Evolutionary conservation across 345 rosid species (phyloP).

Genomic region (Eucalyptus guilfoylei): DNA sequence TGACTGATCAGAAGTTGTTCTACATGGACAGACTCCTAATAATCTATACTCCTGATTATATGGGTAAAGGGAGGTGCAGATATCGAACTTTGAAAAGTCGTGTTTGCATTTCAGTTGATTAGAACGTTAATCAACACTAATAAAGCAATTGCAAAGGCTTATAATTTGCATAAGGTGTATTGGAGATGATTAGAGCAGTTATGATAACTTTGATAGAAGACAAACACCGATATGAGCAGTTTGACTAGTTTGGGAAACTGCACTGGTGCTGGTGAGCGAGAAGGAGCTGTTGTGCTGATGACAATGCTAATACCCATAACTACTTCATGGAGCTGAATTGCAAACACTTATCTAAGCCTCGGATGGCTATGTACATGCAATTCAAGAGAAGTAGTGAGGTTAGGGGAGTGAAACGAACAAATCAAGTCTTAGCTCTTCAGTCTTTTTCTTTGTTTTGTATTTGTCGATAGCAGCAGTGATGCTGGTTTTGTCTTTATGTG

Average conservation of each 20-base stretch:
- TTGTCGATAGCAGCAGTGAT: not conserved
- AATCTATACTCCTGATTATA: no score
- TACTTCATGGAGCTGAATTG: not conserved
- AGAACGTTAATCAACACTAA: not conserved
- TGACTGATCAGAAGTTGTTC: fast-evolving
- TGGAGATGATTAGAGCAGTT: not conserved
- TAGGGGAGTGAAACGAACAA: not conserved
- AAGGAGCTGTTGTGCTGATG: not conserved
- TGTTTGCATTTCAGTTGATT: not conserved
- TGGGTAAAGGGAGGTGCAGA: not conserved
- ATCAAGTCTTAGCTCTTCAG: no score
- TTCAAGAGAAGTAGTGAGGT: not conserved
- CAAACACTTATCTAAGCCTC: not conserved
- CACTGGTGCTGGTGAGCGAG: not conserved
- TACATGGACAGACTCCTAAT: not conserved
- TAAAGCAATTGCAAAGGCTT: not conserved
- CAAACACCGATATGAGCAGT: not conserved
- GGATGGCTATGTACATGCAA: not conserved
- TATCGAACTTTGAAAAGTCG: not conserved
- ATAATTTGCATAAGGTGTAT: no score
- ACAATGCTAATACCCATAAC: not conserved
- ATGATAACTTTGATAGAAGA: not conserved
- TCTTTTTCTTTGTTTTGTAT: not conserved
- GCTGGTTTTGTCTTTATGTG: not conserved
- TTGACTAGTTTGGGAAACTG: no score